Percentiles rank a stretch among this genome's conserved stretches.
Conservation (phyloP, 2,329 filamentous ascomycete species). For the Chalaropsis ovoidea region DNA sequence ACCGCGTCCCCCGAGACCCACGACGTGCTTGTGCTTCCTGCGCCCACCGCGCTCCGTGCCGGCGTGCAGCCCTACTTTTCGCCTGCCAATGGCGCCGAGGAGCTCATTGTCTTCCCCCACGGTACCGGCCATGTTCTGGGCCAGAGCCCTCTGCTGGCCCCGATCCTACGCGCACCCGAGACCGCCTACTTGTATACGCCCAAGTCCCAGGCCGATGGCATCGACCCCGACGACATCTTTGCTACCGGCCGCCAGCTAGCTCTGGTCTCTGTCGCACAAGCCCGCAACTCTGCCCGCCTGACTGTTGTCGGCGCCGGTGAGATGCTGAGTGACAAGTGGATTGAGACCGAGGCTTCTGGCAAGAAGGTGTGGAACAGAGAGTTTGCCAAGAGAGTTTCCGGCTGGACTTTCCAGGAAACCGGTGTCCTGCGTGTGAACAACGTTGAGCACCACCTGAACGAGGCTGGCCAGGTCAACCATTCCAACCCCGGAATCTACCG, state of each 20-base stretch:
- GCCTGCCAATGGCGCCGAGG: conserved; percentile 41
- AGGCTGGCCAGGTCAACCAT: conserved; percentile 38
- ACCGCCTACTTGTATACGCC: conserved; percentile 92
- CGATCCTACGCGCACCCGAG: conserved; percentile 68
- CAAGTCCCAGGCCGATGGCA: conserved; percentile 63
- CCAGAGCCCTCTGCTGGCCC: conserved; percentile 63
- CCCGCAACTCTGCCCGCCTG: conserved; percentile 84
- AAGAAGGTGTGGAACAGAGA: conserved; percentile 64
- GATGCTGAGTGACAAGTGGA: conserved; percentile 81
- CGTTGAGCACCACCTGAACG: conserved; percentile 61
- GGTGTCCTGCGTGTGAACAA: conserved; percentile 78
- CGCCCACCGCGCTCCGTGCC: conserved; percentile 53
- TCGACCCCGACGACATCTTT: conserved; percentile 66
- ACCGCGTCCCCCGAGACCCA: conserved; percentile 69
- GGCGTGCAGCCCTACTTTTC: conserved; percentile 71
- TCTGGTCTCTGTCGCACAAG: conserved; percentile 78
- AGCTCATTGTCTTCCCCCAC: conserved; percentile 67
- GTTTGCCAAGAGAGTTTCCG: conserved; percentile 75
- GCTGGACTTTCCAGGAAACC: conserved; percentile 93
- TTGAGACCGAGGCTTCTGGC: conserved; percentile 46
- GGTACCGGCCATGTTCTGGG: conserved; percentile 75
- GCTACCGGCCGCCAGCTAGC: conserved; percentile 73
- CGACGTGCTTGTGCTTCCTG: conserved; percentile 72
- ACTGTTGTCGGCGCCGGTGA: conserved; percentile 77
- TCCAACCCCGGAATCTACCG: conserved; percentile 84